Base-by-base conservation (phyloP, 2,329 filamentous ascomycete species). In the Cytospora piceae region DNA sequence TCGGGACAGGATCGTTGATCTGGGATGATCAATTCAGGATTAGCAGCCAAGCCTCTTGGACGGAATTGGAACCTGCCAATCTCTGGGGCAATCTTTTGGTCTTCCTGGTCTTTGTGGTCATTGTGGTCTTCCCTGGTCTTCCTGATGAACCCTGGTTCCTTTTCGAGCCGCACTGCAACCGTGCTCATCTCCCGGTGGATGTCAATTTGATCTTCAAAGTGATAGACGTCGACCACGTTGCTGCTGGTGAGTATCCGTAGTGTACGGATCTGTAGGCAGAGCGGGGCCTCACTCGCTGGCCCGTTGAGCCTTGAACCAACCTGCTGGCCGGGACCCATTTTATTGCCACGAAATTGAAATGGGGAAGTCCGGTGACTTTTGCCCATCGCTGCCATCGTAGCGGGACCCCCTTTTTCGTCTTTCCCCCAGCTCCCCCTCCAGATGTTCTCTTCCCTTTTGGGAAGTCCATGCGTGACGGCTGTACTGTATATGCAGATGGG, bases 1-100 rank as follows among this genome's bases (percentile, higher is more conserved):
- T 65, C 61, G 57, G 63, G 58, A 46, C 24, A 37, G 58, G 34
- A 61, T 49, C 22, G 63, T 51, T 56, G 34, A 65, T 61, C 58
- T 39, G 58, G n/a, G 34, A n/a, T 56, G 63, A 61, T 65, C 63
- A 65, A 65, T 55, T 61, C 55, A 51, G 63, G 61, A 63, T 57
- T 57, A 63, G 61, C 53, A 57, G 61, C 53, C 46, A 63, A 34
- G 22, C 51, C 27, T 12, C 22, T 52, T 37, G 54, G 39, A 51
- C 49, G 37, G 37, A 57, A 57, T 37, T 63, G 61, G 42, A 39
- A 34, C 37, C 31, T 63, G 34, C 49, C 29, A 63, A 51, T 49
- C 39, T 57, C 56, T 63, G 42, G 55, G 60, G 34, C 55, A 51
- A 55, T 42, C 32, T 57, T 62, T 56, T 53, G 37, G 7, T n/a